Evolutionary conservation across 2,329 filamentous ascomycete species (phyloP).

Genomic region (Claviceps monticola): DNA sequence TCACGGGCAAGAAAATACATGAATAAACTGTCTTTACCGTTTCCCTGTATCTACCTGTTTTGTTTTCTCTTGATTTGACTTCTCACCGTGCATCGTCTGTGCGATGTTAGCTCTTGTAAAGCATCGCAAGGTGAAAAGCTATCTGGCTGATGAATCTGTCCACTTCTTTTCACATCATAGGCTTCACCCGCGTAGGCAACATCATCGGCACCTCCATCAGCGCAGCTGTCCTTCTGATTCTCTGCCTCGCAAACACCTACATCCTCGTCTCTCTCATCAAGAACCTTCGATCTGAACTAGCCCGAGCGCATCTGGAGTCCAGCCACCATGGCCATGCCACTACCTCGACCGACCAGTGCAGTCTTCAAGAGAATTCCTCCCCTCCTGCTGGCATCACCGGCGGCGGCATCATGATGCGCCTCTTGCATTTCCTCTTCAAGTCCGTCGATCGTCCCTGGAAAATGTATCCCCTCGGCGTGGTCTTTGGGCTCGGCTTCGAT

Average conservation of each 20-base stretch:
- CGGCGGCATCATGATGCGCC: slow-evolving; percentile 55
- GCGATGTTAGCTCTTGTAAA: too few species aligned
- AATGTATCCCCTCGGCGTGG: slow-evolving; percentile 80
- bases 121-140: too few species aligned
- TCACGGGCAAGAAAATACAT: too few species aligned
- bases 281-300: slow-evolving; percentile 50
- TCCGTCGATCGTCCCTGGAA: slow-evolving; percentile 74
- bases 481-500: slow-evolving; percentile 90
- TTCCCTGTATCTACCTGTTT: too few species aligned
- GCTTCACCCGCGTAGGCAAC: slow-evolving; percentile 66
- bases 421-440: slow-evolving; percentile 65
- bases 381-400: slow-evolving; percentile 38
- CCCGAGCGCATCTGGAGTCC: background rate
- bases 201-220: slow-evolving; percentile 85
- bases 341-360: background rate
- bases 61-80: too few species aligned
- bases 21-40: too few species aligned
- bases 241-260: slow-evolving; percentile 75
- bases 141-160: too few species aligned
- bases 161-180: background rate
- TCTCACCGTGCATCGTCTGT: too few species aligned
- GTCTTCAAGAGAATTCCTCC: background rate
- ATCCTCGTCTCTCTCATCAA: slow-evolving; percentile 68
- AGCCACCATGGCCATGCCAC: background rate
- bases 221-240: slow-evolving; percentile 65